Evolutionary conservation across 768 basidiomycete genomes (phyloP), one percentile per base, ranked within the genome.

Genomic region (Panaeolus cyanescens): DNA sequence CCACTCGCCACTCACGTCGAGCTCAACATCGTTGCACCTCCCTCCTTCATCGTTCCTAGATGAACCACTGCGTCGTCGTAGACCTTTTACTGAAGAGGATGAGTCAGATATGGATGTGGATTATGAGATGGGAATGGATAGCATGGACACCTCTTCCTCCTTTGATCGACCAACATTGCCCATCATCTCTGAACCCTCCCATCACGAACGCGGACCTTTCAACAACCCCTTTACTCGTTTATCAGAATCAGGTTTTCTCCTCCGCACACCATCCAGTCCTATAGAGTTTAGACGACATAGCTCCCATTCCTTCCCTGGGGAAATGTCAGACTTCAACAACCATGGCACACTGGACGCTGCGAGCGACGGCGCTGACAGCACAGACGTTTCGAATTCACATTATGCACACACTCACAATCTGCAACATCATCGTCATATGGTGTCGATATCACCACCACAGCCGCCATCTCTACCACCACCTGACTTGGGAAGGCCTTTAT

Each of bases 81-180:
- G 45, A 13, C 15, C 25, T 9, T 28, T 50, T 15, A 13, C 25
- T 3, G 45, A 50, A 28, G 45, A 50, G 45, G 45, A 50, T 50
- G 45, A 50, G 25, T 50, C 45, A 13, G 45, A 50, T 50, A 50
- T 50, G 45, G 45, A 50, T 50, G 45, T 50, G 25, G 45, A 50
- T 50, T 50, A 50, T 50, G 45, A 50, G 45, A 50, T 50, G 45
- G 45, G 45, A 25, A 50, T 50, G 25, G 45, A 50, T 28, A 28
- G 22, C 25, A 50, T 50, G 45, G 45, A 50, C 25, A 50, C 45
- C 45, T 28, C 45, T 13, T 10, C 45, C 22, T 28, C 45, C 45
- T 50, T 50, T 50, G 45, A 50, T 50, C 22, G 45, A 13, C 45
- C 45, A 50, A 25, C 45, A 22, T 13, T 50, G 25, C 45, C 45